These are phyloP conservation scores for Verticillium zaregamsianum DNA, from an alignment of 2,329 filamentous ascomycete species.

Conservation along the genomic window DNA sequence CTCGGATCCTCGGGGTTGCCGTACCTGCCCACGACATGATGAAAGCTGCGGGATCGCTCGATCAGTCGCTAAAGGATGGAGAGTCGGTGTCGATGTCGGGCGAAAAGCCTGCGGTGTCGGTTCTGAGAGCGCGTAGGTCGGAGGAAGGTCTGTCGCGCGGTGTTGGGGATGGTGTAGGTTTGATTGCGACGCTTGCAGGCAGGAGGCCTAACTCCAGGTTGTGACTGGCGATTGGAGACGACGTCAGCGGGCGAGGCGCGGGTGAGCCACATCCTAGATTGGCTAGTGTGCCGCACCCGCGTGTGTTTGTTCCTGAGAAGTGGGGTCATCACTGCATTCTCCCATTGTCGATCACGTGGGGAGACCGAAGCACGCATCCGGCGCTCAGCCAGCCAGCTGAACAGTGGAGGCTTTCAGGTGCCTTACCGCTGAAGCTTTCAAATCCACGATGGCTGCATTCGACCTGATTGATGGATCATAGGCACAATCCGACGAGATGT, in stretches of 20 bases:
- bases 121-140: not conserved
- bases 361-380: no score
- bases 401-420: no score
- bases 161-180: not conserved
- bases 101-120: not conserved
- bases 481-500: no score
- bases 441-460: no score
- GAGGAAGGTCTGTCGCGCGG: not conserved
- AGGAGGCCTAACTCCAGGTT: not conserved
- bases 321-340: not conserved
- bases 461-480: no score
- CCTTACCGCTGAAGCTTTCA: no score
- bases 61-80: not conserved
- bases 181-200: not conserved
- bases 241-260: constrained; percentile 3
- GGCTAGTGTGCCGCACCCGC: not conserved
- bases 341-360: not conserved
- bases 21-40: constrained; percentile 46
- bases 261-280: constrained; percentile 1
- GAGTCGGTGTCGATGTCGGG: not conserved
- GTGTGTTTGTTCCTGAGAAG: not conserved
- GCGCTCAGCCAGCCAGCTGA: no score
- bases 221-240: not conserved
- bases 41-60: constrained; percentile 2
- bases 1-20: constrained; percentile 7